Evolutionary conservation across 345 rosid species (phyloP).

Genomic region (Trapa bicornis): DNA sequence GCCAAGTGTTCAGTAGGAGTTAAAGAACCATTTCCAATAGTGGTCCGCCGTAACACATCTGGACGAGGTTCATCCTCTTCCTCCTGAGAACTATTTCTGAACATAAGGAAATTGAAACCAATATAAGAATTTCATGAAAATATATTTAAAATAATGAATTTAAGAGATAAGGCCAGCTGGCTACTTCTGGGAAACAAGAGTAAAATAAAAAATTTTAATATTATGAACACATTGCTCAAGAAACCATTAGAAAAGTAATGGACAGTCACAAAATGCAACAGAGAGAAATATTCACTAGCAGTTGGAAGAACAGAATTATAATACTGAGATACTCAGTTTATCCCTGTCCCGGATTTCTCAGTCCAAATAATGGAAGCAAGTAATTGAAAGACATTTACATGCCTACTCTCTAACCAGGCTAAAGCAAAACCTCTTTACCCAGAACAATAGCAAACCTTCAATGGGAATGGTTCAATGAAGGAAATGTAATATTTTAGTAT

Average conservation of each 20-base stretch:
- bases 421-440: neutral
- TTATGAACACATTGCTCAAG: neutral
- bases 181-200: neutral
- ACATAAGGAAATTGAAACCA: conserved; percentile 2
- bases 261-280: neutral
- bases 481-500: neutral
- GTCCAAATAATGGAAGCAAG: neutral
- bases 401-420: neutral
- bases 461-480: neutral
- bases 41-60: conserved; percentile 64
- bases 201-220: neutral
- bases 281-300: neutral
- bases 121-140: neutral
- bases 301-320: neutral
- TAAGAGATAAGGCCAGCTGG: neutral
- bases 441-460: neutral
- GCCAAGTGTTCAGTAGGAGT: neutral
- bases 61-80: conserved; percentile 63
- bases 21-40: conserved; percentile 81
- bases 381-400: neutral
- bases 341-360: neutral
- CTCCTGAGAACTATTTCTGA: conserved; percentile 79
- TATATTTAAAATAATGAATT: neutral
- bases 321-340: neutral
- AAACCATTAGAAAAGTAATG: neutral